phyloP scores from a whole-genome alignment of 192 early-diverging fungal species.

The Cladochytrium replicatum region DNA sequence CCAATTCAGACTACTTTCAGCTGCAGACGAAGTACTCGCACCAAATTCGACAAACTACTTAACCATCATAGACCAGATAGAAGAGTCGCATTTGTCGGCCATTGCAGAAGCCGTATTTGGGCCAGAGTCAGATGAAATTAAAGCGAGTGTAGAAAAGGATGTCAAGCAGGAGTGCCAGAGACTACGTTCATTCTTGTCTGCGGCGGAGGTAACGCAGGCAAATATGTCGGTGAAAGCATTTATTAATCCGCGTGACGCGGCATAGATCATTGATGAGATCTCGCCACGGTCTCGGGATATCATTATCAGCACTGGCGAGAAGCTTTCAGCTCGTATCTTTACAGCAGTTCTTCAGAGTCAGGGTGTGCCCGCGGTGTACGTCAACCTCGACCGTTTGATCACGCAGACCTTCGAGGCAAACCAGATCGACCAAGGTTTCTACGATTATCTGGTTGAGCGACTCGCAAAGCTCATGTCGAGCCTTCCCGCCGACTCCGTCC shows the following conservation, averaged over 20 bases:
- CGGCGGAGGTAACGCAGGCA: constrained; percentile 59
- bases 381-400: constrained; percentile 81
- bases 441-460: constrained; percentile 74
- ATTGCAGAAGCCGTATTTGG: constrained; percentile 39
- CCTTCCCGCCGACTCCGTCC: constrained; percentile 42
- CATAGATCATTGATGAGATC: constrained; percentile 83
- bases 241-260: background rate
- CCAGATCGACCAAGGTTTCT: constrained; percentile 86
- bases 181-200: constrained; percentile 77
- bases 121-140: constrained; percentile 14
- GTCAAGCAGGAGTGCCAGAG: constrained; percentile 69
- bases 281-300: constrained; percentile 92
- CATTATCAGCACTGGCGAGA: constrained; percentile 91
- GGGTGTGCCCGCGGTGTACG: constrained; percentile 73
- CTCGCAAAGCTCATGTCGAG: constrained; percentile 48
- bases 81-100: constrained; percentile 67
- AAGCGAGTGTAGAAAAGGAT: constrained; percentile 38
- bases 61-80: constrained; percentile 74
- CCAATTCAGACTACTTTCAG: constrained; percentile 52
- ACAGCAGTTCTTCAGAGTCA: constrained; percentile 69
- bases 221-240: constrained; percentile 3
- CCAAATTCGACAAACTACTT: constrained; percentile 59
- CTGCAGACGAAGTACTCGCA: constrained; percentile 61
- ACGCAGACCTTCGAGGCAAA: constrained; percentile 68
- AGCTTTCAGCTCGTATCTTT: constrained; percentile 83